Percentiles rank a stretch among this genome's conserved stretches.
These are phyloP conservation scores for Xylariaceae sp. DNA, from an alignment of 2,329 filamentous ascomycete species.

Conservation along the genomic window DNA sequence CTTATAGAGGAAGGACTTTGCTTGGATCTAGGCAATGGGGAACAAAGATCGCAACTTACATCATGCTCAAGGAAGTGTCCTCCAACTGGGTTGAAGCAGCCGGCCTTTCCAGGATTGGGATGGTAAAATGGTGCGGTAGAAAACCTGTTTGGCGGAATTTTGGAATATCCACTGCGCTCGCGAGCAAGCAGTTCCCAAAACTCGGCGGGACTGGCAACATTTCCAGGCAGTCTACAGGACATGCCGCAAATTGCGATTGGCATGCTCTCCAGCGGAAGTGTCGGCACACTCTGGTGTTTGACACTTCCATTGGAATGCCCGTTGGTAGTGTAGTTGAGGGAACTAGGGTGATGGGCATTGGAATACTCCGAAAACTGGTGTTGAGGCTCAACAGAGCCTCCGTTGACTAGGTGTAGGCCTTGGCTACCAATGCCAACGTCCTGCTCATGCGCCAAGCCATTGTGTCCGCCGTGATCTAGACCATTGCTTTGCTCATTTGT, in stretches of 20 bases:
- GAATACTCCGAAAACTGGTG: constrained; percentile 7
- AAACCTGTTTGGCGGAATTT: constrained; percentile 44
- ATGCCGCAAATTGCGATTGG: constrained; percentile 38
- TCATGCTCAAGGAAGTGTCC: constrained; percentile 44
- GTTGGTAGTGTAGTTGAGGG: constrained; percentile 17
- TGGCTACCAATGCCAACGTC: constrained; percentile 8
- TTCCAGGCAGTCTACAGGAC: constrained; percentile 36
- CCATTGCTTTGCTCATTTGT: constrained; percentile 27
- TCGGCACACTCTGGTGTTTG: neutral
- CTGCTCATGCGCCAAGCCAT: constrained; percentile 17
- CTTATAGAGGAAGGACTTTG: too few relatives aligned
- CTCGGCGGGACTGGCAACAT: constrained; percentile 34
- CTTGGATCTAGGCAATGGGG: too few relatives aligned
- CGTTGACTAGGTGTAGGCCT: constrained; percentile 10
- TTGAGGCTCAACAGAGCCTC: constrained; percentile 4
- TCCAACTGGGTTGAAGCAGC: constrained; percentile 34
- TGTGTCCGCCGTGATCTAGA: constrained; percentile 15
- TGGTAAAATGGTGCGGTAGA: constrained; percentile 35
- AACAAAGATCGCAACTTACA: neutral
- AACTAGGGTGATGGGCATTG: constrained; percentile 22
- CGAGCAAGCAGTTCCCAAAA: constrained; percentile 40
- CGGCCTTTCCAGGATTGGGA: constrained; percentile 36
- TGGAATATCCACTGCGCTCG: constrained; percentile 36
- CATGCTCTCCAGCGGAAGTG: constrained; percentile 16
- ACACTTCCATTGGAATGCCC: constrained; percentile 4